A percentile compares a stretch with the other conserved stretches of the same genome.
phyloP scores from a whole-genome alignment of 805 yeast genomes.

The Lipomyces spencermartinsiae region DNA sequence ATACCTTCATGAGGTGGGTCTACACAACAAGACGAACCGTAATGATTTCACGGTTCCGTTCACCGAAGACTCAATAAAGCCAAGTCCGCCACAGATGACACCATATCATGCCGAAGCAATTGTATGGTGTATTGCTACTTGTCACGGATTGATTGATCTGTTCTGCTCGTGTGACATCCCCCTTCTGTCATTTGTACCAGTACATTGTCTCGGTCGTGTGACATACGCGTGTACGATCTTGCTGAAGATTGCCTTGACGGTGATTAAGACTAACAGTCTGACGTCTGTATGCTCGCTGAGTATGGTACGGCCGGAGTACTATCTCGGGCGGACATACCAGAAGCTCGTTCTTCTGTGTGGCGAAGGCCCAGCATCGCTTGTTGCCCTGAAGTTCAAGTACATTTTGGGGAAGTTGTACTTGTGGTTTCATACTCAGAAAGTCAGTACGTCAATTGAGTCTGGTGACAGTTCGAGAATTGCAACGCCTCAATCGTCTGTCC shows the following conservation, averaged over 20 bases:
- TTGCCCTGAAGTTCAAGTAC: slow-evolving; percentile 23
- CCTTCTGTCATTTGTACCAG: slow-evolving; percentile 16
- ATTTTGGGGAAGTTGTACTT: slow-evolving; percentile 24
- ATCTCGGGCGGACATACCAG: slow-evolving; percentile 26
- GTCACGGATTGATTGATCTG: slow-evolving; percentile 26
- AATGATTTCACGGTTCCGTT: slow-evolving; percentile 22
- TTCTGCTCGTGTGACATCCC: slow-evolving; percentile 17
- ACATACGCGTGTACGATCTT: slow-evolving; percentile 28
- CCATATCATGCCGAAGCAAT: slow-evolving; percentile 26
- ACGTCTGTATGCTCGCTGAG: slow-evolving; percentile 25
- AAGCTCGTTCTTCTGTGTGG: slow-evolving; percentile 15
- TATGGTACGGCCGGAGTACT: slow-evolving; percentile 27
- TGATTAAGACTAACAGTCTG: slow-evolving; percentile 10
- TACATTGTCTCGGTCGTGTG: slow-evolving; percentile 21
- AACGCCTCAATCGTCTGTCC: background rate
- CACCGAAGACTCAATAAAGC: slow-evolving; percentile 13
- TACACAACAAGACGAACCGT: slow-evolving; percentile 24
- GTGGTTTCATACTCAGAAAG: slow-evolving; percentile 23
- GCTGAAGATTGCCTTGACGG: slow-evolving; percentile 23
- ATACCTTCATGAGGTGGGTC: slow-evolving; percentile 30
- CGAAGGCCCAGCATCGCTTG: slow-evolving; percentile 8
- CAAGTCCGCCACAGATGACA: slow-evolving; percentile 14
- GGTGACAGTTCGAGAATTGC: background rate
- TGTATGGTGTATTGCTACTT: slow-evolving; percentile 31
- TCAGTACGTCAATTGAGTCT: background rate